Percentiles rank a stretch among this genome's conserved stretches.
These are phyloP conservation scores for Melanomma pulvis-pyrius DNA, from an alignment of 495 filamentous ascomycete species.

Conservation along the genomic window DNA sequence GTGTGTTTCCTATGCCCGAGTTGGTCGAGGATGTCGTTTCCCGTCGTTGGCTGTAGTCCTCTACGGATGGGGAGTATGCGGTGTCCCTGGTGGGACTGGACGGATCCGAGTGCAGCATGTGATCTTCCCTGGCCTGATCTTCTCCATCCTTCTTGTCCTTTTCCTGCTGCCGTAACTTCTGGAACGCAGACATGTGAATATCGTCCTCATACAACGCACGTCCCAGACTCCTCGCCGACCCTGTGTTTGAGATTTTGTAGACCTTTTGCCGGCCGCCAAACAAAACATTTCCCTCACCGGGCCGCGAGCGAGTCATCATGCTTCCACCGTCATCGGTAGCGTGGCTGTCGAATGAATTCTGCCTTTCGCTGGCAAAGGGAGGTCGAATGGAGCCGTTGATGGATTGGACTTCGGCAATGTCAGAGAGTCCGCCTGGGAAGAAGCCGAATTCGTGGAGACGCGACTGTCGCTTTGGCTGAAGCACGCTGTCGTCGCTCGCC, in stretches of 20 bases:
- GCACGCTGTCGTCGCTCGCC: slow-evolving; percentile 89
- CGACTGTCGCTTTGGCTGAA: slow-evolving; percentile 80
- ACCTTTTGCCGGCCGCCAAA: slow-evolving; percentile 97
- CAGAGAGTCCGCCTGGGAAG: slow-evolving; percentile 63
- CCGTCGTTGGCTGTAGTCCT: slow-evolving; percentile 70
- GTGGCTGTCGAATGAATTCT: slow-evolving; percentile 61
- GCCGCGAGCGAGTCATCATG: slow-evolving; percentile 82
- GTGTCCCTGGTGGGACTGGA: slow-evolving; percentile 48
- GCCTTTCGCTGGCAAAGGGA: slow-evolving; percentile 55
- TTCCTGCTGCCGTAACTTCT: slow-evolving; percentile 67
- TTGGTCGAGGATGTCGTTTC: slow-evolving; percentile 87
- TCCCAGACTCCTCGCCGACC: slow-evolving; percentile 50
- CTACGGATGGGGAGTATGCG: slow-evolving; percentile 58
- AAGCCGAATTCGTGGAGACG: slow-evolving; percentile 58
- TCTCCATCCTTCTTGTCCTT: slow-evolving; percentile 48
- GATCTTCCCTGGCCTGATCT: slow-evolving; percentile 25
- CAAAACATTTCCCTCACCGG: slow-evolving; percentile 86
- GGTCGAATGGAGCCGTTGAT: slow-evolving; percentile 66
- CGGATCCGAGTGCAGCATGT: slow-evolving; percentile 44
- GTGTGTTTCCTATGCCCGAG: slow-evolving; percentile 68
- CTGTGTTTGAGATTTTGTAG: slow-evolving; percentile 74
- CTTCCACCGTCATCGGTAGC: slow-evolving; percentile 76
- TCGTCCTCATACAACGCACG: slow-evolving; percentile 83
- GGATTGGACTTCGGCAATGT: slow-evolving; percentile 88
- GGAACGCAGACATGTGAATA: slow-evolving; percentile 77